Percentiles rank a stretch among this genome's conserved stretches.
Conservation (phyloP, 1,284 basidiomycete genomes). For the Ceratobasidium theobromae region DNA sequence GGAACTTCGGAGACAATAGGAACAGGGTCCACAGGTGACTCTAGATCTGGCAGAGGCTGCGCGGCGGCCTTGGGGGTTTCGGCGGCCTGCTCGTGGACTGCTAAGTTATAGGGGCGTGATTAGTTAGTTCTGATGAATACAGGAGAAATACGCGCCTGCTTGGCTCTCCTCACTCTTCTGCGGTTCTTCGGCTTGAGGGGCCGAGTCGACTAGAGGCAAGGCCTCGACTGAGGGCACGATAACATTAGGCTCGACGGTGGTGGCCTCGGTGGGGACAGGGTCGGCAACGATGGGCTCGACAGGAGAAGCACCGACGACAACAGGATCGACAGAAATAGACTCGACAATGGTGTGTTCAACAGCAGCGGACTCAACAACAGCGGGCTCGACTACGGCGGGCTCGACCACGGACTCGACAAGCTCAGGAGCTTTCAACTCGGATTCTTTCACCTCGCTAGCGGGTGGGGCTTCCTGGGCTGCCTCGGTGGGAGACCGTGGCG, state of each 20-base stretch:
- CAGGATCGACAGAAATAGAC: neutral
- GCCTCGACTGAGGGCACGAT: neutral
- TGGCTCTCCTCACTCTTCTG: neutral
- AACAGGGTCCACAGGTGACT: neutral
- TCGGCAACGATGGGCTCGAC: neutral
- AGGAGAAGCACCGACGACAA: neutral
- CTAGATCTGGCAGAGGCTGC: neutral
- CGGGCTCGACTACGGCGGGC: neutral
- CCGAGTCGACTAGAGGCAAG: neutral
- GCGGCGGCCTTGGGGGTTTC: neutral
- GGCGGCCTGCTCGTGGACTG: neutral
- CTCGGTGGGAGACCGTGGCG: neutral
- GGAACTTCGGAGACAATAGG: neutral
- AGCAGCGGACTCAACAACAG: neutral
- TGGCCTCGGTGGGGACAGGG: neutral
- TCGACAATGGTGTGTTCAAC: neutral
- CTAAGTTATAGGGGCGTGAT: neutral
- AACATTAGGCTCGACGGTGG: neutral
- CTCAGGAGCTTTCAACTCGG: neutral
- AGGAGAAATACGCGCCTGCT: neutral
- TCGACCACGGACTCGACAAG: neutral
- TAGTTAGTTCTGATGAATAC: neutral
- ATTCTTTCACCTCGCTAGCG: neutral
- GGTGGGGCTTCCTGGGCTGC: neutral
- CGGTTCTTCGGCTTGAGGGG: neutral